Base-by-base conservation (phyloP, 768 basidiomycete genomes). In the Phlebiopsis gigantea region DNA sequence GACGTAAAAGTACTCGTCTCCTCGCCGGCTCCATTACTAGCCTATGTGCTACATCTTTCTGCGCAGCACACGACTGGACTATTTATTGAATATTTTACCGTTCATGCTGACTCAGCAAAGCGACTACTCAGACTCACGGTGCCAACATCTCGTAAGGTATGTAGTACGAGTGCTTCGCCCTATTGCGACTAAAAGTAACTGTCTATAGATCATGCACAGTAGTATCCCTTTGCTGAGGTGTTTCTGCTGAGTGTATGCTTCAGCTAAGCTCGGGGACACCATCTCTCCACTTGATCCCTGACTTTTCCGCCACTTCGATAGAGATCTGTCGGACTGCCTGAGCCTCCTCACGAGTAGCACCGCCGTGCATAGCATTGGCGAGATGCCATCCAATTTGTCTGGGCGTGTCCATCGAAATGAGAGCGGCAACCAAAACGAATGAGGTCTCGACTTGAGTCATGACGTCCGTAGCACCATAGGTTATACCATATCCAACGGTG, bases 341-440 rank as follows among this genome's bases (percentile, higher is more conserved):
- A 5, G 77, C 75, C 61, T 87, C 77, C 15, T 79, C 80, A 17
- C 71, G 56, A 1, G 74, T 78, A 10, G 84, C 85, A 2, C 84
- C 84, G 44, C 74, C 72, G 52, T 82, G 72, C 42, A 74, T 71
- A 2, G 85, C 83, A 15, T 80, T 80, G 12, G 73, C 71, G 22
- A 87, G 71, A 63, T 87, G 86, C 85, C 86, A 88, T n/a, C 60
- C 69, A 28, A 83, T 79, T 63, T 88, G 86, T 39, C 73, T 78
- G 0, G 85, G 83, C 30, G 82, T 78, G 64, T 87, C 84, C 55
- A 72, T 74, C 3, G 81, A 77, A 63, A 88, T 80, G 46, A 86
- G 75, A 0, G 83, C 78, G 12, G 84, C 76, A n/a, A 85, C 78
- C 61, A 86, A 68, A 14, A 77, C 73, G 63, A 79, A 87, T 1